Evolutionary conservation across 805 yeast genomes (phyloP).

Genomic region (Candida nitratophila): DNA sequence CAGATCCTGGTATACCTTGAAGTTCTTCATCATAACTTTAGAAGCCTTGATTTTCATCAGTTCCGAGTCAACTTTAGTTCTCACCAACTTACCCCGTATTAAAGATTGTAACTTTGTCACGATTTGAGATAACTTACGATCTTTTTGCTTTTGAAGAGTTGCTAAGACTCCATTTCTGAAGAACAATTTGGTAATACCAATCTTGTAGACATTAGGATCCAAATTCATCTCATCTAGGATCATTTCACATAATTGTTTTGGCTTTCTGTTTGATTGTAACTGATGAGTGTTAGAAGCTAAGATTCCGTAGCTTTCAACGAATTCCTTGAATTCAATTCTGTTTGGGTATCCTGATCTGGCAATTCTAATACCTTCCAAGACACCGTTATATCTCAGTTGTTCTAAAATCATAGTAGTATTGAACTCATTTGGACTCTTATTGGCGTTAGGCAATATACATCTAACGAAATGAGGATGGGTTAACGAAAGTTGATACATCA

Average conservation of each 20-base stretch:
- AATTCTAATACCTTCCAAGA: slow-evolving; percentile 92
- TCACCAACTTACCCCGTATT: slow-evolving; percentile 55
- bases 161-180: slow-evolving; percentile 76
- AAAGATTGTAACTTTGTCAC: slow-evolving; percentile 58
- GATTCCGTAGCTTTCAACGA: slow-evolving; percentile 68
- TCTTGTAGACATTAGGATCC: slow-evolving; percentile 50
- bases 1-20: slow-evolving; percentile 43
- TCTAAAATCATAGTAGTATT: slow-evolving; percentile 74
- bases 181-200: slow-evolving; percentile 68
- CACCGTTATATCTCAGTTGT: slow-evolving; percentile 95
- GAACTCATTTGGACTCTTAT: slow-evolving; percentile 62
- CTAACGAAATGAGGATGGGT: slow-evolving; percentile 97
- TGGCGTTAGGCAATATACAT: slow-evolving; percentile 85
- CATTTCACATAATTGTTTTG: slow-evolving; percentile 62
- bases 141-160: slow-evolving; percentile 70
- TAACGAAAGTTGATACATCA: slow-evolving; percentile 64
- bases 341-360: slow-evolving; percentile 98
- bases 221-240: slow-evolving; percentile 58
- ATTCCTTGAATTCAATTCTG: slow-evolving; percentile 76
- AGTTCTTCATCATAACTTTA: slow-evolving; percentile 55
- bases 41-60: slow-evolving; percentile 66
- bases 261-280: slow-evolving; percentile 26
- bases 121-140: slow-evolving; percentile 47
- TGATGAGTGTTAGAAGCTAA: slow-evolving; percentile 45
- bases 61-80: slow-evolving; percentile 39